Base-by-base conservation (phyloP, 2,329 filamentous ascomycete genomes). In the Fusarium fracticaudum region DNA sequence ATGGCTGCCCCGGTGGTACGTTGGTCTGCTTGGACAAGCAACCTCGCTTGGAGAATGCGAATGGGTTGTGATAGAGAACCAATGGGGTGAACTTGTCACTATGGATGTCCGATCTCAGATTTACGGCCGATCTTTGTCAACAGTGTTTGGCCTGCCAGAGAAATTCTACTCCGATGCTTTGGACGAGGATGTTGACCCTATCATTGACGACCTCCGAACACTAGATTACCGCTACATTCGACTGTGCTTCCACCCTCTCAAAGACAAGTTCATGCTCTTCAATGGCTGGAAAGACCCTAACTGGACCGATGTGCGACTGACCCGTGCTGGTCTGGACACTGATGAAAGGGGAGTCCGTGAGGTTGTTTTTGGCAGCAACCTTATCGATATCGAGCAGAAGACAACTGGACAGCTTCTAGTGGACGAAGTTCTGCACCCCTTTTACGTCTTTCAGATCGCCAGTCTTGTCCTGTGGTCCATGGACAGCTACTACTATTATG, bases 401-500 rank as follows among this genome's bases (percentile, higher is more conserved):
- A 91, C 93, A 3, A 89, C 92, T 22, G 88, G 90, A 3, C 94
- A 97, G 79, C 89, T 99, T 54, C 87, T 99, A 20, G 87, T 98
- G 26, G 96, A 99, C 77, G 96, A 99, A 85, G 95, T 94, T 26
- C 95, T 99, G 78, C 96, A 99, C 80, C 97, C 96, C 0, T 99
- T 99, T 81, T 99, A 99, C 81, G 93, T 99, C 64, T 99, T 99
- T 80, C 96, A 99, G 83, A 92, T 98, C 78, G 96, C 95, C 54
- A 98, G 96, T 85, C 86, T 99, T 74, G 84, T 97, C 45, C 89
- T 99, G 8, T 99, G 96, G 96, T 98, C 96, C 15, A 81, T 98
- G 76, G 96, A 99, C 80, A 89, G 97, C 78, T 99, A 99, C 82
- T 99, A 98, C 81, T 99, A 98, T 84, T 99, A 99, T 83, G 96